Evolutionary conservation across 2,329 filamentous ascomycete genomes (phyloP), one percentile per base, ranked within the genome.

Genomic region (Canariomyces notabilis): DNA sequence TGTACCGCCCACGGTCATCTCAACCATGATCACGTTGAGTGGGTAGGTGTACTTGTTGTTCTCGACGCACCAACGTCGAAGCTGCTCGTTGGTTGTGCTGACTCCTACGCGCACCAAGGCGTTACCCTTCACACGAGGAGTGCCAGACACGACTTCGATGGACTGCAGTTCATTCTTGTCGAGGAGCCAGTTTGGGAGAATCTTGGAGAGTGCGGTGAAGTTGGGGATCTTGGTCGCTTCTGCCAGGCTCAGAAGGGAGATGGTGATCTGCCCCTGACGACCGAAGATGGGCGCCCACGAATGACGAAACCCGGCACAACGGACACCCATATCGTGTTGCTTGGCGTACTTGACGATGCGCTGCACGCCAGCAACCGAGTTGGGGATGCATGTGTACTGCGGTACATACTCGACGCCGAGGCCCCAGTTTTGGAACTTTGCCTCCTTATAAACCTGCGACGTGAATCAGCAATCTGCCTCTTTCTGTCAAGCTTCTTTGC

Each of bases 1-100:
- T 6, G 67, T 64, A 2, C 71, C 72, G 7, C 70, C 70, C 36
- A 71, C 61, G 0, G 71, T 75, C 36, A 74, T 69, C 56, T 74
- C 71, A 5, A 72, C 71, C 47, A 73, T 64, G 48, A 73, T 70
- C 18, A 71, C 67, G 53, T 75, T 70, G 15, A 71, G 58, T 1
- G 72, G 69, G 16, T 73, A 54, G 0, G 67, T 63, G 62, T 67
- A 69, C 15, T 64, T 61, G 18, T 68, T 61, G 39, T 66, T 64
- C 2, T 60, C 55, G 37, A 72, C 61, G 16, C 67, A 64, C 71
- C 70, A 75, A 21, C 67, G 60, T 18, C 71, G 59, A 32, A 75
- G 65, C 31, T 70, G 64, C 53, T 75, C 70, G 50, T 71, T 72
- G 1, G 71, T 73, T 2, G 70, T 68, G 4, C 64, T 63, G 11